Evolutionary conservation across 495 filamentous ascomycete species (phyloP), one percentile per base, ranked within the genome.

Genomic region (Chaetomium cochliodes): DNA sequence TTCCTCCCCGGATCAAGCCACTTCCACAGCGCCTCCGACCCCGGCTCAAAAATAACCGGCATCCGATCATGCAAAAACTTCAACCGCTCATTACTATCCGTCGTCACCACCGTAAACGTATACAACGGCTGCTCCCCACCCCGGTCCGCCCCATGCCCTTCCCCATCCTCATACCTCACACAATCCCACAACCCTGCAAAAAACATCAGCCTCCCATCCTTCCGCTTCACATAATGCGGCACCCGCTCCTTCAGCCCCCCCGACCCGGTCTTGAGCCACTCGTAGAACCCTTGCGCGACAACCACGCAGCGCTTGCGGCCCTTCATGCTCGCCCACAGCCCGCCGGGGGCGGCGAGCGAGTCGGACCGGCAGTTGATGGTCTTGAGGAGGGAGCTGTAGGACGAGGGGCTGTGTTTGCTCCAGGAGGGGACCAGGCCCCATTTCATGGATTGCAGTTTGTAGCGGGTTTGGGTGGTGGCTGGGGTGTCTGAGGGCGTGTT

Each of bases 331-430:
- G 84, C 88, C 94, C 94, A 98, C 87, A 97, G 91, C 15, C 92
- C 92, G 3, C 85, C 82, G 25, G 88, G 83, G 9, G 88, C 84
- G 1, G 83, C 78, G 6, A 98, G 78, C 4, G 92, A 94, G 75
- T 97, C 94, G 71, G 93, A 92, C 25, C 94, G 88, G 74, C 92
- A 97, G 74, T 98, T 98, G 73, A 98, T 98, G 0, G 92, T 96
- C 69, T 88, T 90, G 81, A 93, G 80, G 72, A 90, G 78, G 3
- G 89, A 85, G 25, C 83, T 80, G 66, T 93, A 96, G 73, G 90
- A n/a, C n/a, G n/a, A 86, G 0, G 91, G 71, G 60, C 64, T 71
- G 42, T 64, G 65, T 58, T 70, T 73, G 25, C 72, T 73, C 76
- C 76, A 78, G 60, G 65, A 77, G 42, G 75, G 76, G 37, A 77